Percentiles rank a stretch among this genome's conserved stretches.
Evolutionary conservation across 176 grass and related monocot species (phyloP).

Genomic region (Tuctoria greenei): DNA sequence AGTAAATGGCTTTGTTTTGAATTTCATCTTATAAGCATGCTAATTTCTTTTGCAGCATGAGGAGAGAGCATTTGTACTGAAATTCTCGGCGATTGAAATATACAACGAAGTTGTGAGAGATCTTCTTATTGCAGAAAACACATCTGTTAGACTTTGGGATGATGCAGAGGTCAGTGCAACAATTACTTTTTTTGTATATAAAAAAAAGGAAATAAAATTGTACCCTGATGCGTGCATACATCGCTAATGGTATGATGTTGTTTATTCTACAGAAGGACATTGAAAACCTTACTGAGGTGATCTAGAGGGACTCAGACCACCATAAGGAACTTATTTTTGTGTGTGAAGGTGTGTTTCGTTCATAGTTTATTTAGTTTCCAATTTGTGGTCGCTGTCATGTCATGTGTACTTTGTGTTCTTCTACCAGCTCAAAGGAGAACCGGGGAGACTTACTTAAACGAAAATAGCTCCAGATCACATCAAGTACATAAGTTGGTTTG

Average conservation of each 20-base stretch:
- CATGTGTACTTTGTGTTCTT: constrained; percentile 24
- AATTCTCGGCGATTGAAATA: constrained; percentile 95
- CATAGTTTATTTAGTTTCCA: constrained; percentile 34
- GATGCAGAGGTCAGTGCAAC: constrained; percentile 69
- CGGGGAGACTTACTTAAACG: constrained; percentile 82
- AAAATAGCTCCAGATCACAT: constrained; percentile 96
- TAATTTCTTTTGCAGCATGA: constrained; percentile 60
- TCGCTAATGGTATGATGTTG: constrained; percentile 35
- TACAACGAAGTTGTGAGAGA: constrained; percentile 92
- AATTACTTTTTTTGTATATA: neutral
- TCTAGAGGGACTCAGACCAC: constrained; percentile 70
- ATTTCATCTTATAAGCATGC: neutral
- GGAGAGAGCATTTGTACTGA: constrained; percentile 93
- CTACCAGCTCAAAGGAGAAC: constrained; percentile 78
- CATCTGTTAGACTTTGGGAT: constrained; percentile 81
- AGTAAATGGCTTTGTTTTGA: neutral
- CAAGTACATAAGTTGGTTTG: constrained; percentile 91
- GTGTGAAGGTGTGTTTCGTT: constrained; percentile 70
- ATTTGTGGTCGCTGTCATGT: constrained; percentile 22
- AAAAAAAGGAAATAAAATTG: neutral
- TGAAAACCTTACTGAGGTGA: constrained; percentile 78
- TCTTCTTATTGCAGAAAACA: constrained; percentile 66
- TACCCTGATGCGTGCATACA: neutral
- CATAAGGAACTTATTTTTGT: constrained; percentile 81
- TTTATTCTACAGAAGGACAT: constrained; percentile 70